Evolutionary conservation across 1,284 basidiomycete species (phyloP), one percentile per base, ranked within the genome.

Genomic region (Anthracocystis panici-leucophaei): DNA sequence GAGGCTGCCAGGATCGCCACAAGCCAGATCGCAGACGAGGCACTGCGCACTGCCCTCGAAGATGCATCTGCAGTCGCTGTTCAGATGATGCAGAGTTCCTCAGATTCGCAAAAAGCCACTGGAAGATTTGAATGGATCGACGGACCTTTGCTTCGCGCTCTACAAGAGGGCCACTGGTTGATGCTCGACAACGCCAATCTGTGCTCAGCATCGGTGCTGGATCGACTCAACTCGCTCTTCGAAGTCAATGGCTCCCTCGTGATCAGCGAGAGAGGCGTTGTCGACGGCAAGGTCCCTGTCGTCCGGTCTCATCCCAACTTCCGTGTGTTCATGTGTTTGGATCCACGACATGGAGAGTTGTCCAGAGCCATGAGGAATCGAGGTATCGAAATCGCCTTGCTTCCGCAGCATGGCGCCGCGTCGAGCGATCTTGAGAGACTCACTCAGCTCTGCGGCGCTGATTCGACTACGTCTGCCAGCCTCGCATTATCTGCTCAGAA

Each of bases 301-400:
- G 87, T 99, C 67, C 88, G 86, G 27, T 95, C 97, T 1, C 95
- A 99, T 85, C 89, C 92, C 1, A 88, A 92, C 79, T 99, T 99
- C 87, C 89, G 95, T 35, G 88, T 99, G 10, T 93, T 99, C 86
- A 97, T 99, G 94, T 91, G 91, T 5, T 90, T 97, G 63, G 93
- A 99, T 82, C 92, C 94, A 21, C 90, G 91, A 67, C 89, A 92
- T 75, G 97, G 97, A 52, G 97, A 99, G 86, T 88, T 99, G 11
- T 98, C 96, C 8, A 89, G 97, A 41, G 97, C 97, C 1, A 99
- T 99, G 97, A 91, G 97, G 44, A 99, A 99, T 85, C 91, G 97
- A 75, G 97, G 96, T 38, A 88, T 98, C 45, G 97, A 99, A 85
- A 89, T 99, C 40, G 89, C 54, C 3, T 54, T 83, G 25, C 50